Evolutionary conservation across 2,329 filamentous ascomycete genomes (phyloP).

Genomic region (Phoma sp.): DNA sequence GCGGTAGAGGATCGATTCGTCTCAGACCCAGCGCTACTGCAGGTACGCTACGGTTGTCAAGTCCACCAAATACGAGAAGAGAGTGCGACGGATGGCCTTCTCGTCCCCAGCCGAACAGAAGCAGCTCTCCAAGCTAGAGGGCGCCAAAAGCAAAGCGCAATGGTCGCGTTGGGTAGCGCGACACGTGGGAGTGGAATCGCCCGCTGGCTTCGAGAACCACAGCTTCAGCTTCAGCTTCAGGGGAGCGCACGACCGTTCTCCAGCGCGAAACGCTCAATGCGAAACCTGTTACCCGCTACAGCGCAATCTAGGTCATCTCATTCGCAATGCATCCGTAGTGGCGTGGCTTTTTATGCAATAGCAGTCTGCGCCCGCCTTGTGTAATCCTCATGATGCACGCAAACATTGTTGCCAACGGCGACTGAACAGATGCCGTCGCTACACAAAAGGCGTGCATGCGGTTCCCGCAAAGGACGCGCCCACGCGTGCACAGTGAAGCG

Average conservation of each 20-base stretch:
- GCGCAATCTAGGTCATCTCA: conserved; percentile 8
- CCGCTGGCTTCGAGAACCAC: conserved; percentile 12
- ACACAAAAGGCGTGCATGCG: conserved; percentile 7
- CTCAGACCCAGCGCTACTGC: conserved; percentile 23
- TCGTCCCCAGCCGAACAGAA: not conserved
- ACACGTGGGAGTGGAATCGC: conserved; percentile 11
- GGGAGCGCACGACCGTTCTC: conserved; percentile 17
- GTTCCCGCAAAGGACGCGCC: conserved; percentile 1
- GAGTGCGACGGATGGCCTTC: not conserved
- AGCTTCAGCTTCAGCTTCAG: conserved; percentile 3
- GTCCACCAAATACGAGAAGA: conserved; percentile 2
- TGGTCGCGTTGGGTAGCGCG: conserved; percentile 5
- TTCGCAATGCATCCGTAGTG: conserved; percentile 13
- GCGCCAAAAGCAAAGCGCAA: not conserved
- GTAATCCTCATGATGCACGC: conserved; percentile 13
- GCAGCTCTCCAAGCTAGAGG: not conserved
- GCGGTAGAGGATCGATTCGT: conserved; percentile 9
- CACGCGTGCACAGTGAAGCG: conserved; percentile 21
- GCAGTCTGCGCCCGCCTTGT: conserved; percentile 1
- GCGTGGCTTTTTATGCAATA: conserved; percentile 5
- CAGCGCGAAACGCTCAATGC: conserved; percentile 18
- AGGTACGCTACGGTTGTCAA: conserved; percentile 17
- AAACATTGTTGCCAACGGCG: conserved; percentile 12
- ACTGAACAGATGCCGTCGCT: conserved; percentile 2
- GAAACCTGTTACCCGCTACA: conserved; percentile 15